Percentiles rank a stretch among this genome's conserved stretches.
These are phyloP conservation scores for Cornus suecica DNA, from an alignment of 148 eudicot species.

Conservation along the genomic window DNA sequence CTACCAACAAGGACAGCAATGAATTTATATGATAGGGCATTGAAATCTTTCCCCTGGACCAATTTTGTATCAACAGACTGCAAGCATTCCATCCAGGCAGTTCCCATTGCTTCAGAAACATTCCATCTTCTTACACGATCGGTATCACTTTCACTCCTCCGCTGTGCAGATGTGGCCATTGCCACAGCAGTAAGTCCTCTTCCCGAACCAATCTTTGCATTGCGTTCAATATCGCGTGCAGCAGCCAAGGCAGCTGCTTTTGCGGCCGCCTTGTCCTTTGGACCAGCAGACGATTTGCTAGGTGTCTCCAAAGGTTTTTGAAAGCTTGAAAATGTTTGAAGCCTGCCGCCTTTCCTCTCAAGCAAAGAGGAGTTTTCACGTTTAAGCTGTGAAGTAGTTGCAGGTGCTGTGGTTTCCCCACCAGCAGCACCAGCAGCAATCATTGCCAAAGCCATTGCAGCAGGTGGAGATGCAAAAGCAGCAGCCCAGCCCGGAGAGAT, in stretches of 20 bases:
- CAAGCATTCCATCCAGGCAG: slow-evolving; percentile 97
- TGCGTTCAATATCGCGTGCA: slow-evolving; percentile 97
- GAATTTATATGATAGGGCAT: slow-evolving; percentile 85
- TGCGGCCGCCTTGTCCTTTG: slow-evolving; percentile 94
- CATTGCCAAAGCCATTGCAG: slow-evolving; percentile 99
- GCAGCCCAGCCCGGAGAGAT: slow-evolving; percentile 96
- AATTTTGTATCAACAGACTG: slow-evolving; percentile 88
- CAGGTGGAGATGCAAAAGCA: slow-evolving; percentile 99
- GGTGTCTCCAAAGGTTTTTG: slow-evolving; percentile 63
- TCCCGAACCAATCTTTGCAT: slow-evolving; percentile 96
- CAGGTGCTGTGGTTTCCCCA: slow-evolving; percentile 78
- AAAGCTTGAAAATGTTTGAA: slow-evolving; percentile 93
- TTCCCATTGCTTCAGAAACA: slow-evolving; percentile 96
- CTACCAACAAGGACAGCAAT: slow-evolving; percentile 96
- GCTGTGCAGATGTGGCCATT: slow-evolving; percentile 96
- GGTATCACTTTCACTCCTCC: slow-evolving; percentile 75
- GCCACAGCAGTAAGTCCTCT: slow-evolving; percentile 99
- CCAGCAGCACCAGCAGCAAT: slow-evolving; percentile 99
- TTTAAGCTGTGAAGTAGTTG: slow-evolving; percentile 57
- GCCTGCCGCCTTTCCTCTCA: slow-evolving; percentile 74
- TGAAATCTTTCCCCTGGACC: slow-evolving; percentile 89
- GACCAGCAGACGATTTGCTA: slow-evolving; percentile 47
- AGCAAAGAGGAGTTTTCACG: slow-evolving; percentile 72
- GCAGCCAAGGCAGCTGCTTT: slow-evolving; percentile 99
- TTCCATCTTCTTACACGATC: slow-evolving; percentile 95